These are phyloP conservation scores for Talaromyces sp. DNA, from an alignment of 2,329 filamentous ascomycete genomes.

Conservation along the genomic window DNA sequence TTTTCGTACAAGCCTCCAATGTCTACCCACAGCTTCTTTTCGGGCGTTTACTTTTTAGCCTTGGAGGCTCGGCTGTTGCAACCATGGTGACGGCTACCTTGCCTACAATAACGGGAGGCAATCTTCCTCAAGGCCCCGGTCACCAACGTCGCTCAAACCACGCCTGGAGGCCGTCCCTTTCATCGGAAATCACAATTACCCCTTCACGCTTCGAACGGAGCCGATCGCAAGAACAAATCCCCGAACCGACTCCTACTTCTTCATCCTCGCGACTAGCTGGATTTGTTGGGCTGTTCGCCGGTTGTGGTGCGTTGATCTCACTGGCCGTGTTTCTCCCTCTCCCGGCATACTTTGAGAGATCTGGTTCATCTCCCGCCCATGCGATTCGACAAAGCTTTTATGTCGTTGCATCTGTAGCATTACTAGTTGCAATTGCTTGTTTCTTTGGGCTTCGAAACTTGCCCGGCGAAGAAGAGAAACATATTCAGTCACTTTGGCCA, in stretches of 20 bases:
- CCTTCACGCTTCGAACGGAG: conserved; percentile 46
- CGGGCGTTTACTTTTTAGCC: conserved; percentile 79
- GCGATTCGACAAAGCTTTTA: conserved; percentile 86
- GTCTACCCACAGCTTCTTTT: conserved; percentile 87
- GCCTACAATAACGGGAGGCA: conserved; percentile 61
- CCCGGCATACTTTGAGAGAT: conserved; percentile 72
- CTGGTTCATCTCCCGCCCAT: conserved; percentile 68
- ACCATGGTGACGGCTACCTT: conserved; percentile 98
- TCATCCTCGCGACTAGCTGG: conserved; percentile 71
- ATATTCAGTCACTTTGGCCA: conserved; percentile 57
- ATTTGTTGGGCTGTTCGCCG: conserved; percentile 87
- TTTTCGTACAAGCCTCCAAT: conserved; percentile 82
- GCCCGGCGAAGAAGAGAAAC: conserved; percentile 74
- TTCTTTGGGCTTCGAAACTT: conserved; percentile 70
- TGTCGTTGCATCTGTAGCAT: conserved; percentile 70
- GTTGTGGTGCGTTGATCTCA: conserved; percentile 84
- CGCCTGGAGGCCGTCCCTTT: conserved; percentile 52
- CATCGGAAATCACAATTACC: conserved; percentile 61
- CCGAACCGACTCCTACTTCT: conserved; percentile 25
- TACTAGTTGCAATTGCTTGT: conserved; percentile 71
- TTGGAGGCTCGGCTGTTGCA: conserved; percentile 88
- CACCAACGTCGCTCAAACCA: conserved; percentile 20
- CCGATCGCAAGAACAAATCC: conserved; percentile 17
- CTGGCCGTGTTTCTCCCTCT: conserved; percentile 80
- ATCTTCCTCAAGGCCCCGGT: conserved; percentile 23